Evolutionary conservation across 2,329 filamentous ascomycete species (phyloP), one percentile per base, ranked within the genome.

Genomic region (Helotiales sp.): DNA sequence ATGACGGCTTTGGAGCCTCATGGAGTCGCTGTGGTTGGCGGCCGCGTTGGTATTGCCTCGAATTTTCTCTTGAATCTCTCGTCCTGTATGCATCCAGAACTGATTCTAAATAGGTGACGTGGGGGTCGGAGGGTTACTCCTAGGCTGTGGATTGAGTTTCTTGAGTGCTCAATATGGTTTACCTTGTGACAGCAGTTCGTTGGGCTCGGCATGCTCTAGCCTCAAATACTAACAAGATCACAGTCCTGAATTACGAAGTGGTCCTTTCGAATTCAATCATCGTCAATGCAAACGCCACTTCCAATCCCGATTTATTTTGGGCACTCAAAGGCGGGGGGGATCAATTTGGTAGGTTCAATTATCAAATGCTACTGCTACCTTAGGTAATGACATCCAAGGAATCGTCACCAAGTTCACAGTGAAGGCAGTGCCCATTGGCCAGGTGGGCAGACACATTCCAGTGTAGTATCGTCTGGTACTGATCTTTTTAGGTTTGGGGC

Each of bases 231-330:
- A 10, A 57, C 13, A 1, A 31, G 9, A 13, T 34, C 10, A 5
- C 12, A 61, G 72, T 80, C 6, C 67, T 77, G 24, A 74, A 77
- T 50, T 78, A 71, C 49, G 76, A 81, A 55, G 72, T 80, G 31
- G 65, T 67, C 19, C 57, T 68, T 13, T 58, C 60, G 12, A 58
- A 66, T 49, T 51, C 54, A 13, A 49, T 57, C 2, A 61, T 67
- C 25, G 56, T 67, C 29, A 63, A 64, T 49, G 66, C 61, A 10
- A 68, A 66, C 54, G 57, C 57, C 13, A 54, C 50, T 3, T 52
- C 33, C 13, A 55, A 66, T 44, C n/a, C 57, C 15, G 62, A 67
- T 46, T 46, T 68, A 13, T 67, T 63, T 52, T 66, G 61, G 57
- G 66, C 66, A 13, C 31, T 67, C 38, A 67, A 66, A 57, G 66